A percentile compares a stretch with the other conserved stretches of the same genome.
phyloP scores from a whole-genome alignment of 768 basidiomycete genomes.

The Suillus sp. region DNA sequence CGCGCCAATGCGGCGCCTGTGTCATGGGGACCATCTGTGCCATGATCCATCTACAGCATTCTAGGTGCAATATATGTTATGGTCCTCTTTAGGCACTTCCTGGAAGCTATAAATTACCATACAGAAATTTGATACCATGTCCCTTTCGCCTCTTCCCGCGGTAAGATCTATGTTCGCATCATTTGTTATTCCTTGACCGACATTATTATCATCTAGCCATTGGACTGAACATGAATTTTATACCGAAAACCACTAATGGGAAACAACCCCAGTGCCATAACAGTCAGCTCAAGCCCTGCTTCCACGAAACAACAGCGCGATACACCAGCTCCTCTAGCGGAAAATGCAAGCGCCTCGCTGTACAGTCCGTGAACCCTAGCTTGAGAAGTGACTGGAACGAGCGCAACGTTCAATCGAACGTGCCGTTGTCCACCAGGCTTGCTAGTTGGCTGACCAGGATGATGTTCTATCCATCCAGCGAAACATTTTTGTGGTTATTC shows the following conservation, averaged over 20 bases:
- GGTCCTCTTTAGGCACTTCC: not conserved
- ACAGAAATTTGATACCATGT: not conserved
- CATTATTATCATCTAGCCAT: not conserved
- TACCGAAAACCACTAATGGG: no score
- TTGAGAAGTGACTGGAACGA: slow-evolving; percentile 3
- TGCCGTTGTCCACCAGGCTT: slow-evolving; percentile 15
- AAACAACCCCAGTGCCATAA: slow-evolving; percentile 16
- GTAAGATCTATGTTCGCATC: not conserved
- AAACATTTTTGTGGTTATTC: slow-evolving; percentile 16
- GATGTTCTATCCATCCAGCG: slow-evolving; percentile 5
- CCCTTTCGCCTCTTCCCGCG: no score
- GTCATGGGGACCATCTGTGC: no score
- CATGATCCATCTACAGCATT: no score
- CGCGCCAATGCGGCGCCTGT: no score
- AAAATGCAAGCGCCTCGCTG: slow-evolving; percentile 24
- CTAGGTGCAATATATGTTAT: not conserved
- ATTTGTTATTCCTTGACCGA: not conserved
- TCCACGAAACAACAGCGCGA: slow-evolving; percentile 21
- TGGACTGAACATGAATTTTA: not conserved
- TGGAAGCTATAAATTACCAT: slow-evolving; percentile 1
- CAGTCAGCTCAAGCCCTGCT: slow-evolving; percentile 20
- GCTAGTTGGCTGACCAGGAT: slow-evolving; percentile 21
- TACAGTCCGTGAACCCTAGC: slow-evolving; percentile 28
- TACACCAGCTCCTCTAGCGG: slow-evolving; percentile 28
- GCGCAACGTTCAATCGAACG: not conserved